Percentiles rank a stretch among this genome's conserved stretches.
Evolutionary conservation across 2,329 filamentous ascomycete genomes (phyloP).

Genomic region (Claviceps arundinis): DNA sequence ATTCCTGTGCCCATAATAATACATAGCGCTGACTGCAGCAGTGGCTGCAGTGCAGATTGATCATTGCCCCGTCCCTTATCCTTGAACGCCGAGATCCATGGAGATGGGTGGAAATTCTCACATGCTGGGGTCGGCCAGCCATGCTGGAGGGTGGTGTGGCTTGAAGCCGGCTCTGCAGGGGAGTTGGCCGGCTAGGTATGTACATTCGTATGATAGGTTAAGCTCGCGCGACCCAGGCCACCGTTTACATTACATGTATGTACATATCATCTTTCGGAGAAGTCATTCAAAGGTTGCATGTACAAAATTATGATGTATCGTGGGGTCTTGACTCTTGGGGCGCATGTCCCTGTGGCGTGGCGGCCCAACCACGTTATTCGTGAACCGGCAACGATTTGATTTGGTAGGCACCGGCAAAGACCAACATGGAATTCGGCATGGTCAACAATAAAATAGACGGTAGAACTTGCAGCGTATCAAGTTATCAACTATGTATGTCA

Average conservation of each 20-base stretch:
- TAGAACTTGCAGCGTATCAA: neutral
- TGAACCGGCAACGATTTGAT: no score
- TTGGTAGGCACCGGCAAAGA: no score
- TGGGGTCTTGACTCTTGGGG: no score
- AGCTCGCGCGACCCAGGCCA: no score
- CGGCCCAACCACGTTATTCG: no score
- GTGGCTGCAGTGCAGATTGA: neutral
- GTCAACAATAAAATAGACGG: neutral
- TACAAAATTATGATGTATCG: no score
- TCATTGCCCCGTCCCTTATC: neutral
- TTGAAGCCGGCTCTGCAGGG: neutral
- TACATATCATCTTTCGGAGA: no score
- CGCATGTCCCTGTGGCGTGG: no score
- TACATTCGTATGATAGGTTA: no score
- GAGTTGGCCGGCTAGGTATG: neutral
- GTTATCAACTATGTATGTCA: neutral
- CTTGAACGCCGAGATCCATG: neutral
- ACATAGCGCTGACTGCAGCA: neutral
- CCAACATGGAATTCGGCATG: no score
- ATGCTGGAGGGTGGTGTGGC: neutral
- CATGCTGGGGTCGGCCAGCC: neutral
- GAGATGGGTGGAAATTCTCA: neutral
- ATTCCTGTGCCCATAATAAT: neutral
- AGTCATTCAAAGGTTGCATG: no score
- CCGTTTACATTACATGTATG: no score